Evolutionary conservation across 2,329 filamentous ascomycete species (phyloP), one percentile per base, ranked within the genome.

Genomic region (Thermothelomyces thermophilus): DNA sequence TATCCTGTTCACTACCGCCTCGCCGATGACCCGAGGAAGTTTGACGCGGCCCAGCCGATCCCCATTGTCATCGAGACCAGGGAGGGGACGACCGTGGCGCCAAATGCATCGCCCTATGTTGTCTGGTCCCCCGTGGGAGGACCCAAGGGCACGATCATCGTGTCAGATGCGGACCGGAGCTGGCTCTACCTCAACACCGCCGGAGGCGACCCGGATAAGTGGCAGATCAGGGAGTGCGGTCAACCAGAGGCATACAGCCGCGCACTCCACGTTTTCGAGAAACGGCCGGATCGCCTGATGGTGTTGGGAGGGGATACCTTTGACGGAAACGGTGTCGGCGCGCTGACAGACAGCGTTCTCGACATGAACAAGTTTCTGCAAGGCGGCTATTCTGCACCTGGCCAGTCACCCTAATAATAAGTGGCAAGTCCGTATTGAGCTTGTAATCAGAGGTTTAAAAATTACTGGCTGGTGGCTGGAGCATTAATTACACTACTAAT

Each of bases 1-100:
- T 72, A 69, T 59, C 69, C 69, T 16, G 66, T 72, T 17, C 66
- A 72, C 64, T 74, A 74, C 62, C 65, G 66, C n/a, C 59, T 74
- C 35, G 62, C 69, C 16, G 59, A 63, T 45, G 60, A 64, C 34
- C 72, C 72, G 8, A 60, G 64, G 39, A 57, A 63, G 36, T 71
- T 74, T 56, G 57, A 62, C 49, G 48, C 59, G n/a, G 63, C 62
- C 6, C 58, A 62, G 4, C 61, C 61, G 2, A 54, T 62, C 7
- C 64, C 65, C 6, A 63, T 71, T 16, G 58, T 66, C 3, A 61
- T 68, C 42, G 5, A 58, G 16, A 19, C 17, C 10, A n/a, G 40
- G 5, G 2, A 26, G 24, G 16, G 37, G 26, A 33, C 24, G 59
- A 59, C 39, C 30, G 35, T 62, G 3, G 63, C 63, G n/a, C 70